A percentile compares a stretch with the other conserved stretches of the same genome.
These are phyloP conservation scores for Lactarius evosmus DNA, from an alignment of 768 basidiomycete species.

Conservation along the genomic window DNA sequence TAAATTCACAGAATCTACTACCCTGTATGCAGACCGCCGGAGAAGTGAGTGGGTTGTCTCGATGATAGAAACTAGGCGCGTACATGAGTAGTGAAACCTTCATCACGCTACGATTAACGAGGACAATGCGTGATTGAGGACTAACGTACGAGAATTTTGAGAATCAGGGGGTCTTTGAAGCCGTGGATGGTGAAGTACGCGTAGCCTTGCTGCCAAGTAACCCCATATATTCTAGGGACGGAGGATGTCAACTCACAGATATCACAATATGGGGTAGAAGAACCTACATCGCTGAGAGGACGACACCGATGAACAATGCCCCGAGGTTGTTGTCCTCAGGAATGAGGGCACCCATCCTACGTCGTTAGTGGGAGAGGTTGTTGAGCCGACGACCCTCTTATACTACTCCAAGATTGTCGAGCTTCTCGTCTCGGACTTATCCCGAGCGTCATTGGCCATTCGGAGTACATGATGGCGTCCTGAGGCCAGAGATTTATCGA, in stretches of 20 bases:
- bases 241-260: neutral
- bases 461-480: neutral
- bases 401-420: neutral
- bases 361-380: neutral
- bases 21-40: neutral
- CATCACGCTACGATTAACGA: neutral
- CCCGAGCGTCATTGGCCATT: neutral
- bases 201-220: constrained; percentile 4
- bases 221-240: neutral
- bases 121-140: neutral
- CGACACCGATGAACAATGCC: neutral
- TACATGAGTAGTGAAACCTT: constrained; percentile 4
- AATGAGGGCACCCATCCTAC: neutral
- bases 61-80: neutral
- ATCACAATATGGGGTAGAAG: neutral
- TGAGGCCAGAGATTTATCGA: neutral
- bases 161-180: neutral
- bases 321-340: neutral
- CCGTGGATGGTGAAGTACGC: neutral
- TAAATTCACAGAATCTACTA: constrained; percentile 1
- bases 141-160: neutral
- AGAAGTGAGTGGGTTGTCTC: neutral
- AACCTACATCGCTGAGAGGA: neutral
- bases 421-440: neutral
- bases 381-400: neutral